Base-by-base conservation (phyloP, 163 green algal species). In the Trebouxia gelatinosa region DNA sequence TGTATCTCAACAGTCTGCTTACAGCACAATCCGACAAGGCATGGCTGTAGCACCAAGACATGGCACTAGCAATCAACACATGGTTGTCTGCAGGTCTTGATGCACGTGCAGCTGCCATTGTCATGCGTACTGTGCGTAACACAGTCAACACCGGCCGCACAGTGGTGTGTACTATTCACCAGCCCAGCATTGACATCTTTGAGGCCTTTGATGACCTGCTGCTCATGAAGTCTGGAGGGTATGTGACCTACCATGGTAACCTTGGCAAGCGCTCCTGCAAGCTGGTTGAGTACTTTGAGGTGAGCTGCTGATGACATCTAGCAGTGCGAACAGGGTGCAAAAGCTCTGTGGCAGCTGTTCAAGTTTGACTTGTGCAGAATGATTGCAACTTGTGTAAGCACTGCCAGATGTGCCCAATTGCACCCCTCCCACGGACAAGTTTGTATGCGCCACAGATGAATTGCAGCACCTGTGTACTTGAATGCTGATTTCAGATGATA, bases 121-220 rank as follows among this genome's bases (percentile, higher is more conserved):
- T 98, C 32, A 98, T 98, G 88, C 72, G 86, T 13, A 87, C 90
- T 66, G 59, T 95, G 72, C 81, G 84, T 39, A 92, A 93, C 77
- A 90, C 92, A 0, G 92, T 89, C 4, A 70, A 88, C 70, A 87
- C 70, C 19, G 86, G 86, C 19, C 85, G 89, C 59, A 92, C 90
- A 4, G 85, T 93, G 48, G 77, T 92, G 64, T 88, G 81, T 75
- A 96, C 82, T 64, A 84, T 85, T 35, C 79, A 82, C 62, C 83
- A 89, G 82, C 85, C 85, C 11, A 85, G 77, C 48, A 80, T 87
- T 35, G 85, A 89, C 54, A 86, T 89, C 50, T 89, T 89, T 54
- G 82, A 89, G 80, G 85, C 81, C 16, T 92, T 89, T 76, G 85
- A 89, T 70, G 82, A 83, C 37, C 70, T 89, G 74, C 78, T 89